Conservation (phyloP, 2,329 filamentous ascomycete genomes). For the Fonsecaea multimorphosa region DNA sequence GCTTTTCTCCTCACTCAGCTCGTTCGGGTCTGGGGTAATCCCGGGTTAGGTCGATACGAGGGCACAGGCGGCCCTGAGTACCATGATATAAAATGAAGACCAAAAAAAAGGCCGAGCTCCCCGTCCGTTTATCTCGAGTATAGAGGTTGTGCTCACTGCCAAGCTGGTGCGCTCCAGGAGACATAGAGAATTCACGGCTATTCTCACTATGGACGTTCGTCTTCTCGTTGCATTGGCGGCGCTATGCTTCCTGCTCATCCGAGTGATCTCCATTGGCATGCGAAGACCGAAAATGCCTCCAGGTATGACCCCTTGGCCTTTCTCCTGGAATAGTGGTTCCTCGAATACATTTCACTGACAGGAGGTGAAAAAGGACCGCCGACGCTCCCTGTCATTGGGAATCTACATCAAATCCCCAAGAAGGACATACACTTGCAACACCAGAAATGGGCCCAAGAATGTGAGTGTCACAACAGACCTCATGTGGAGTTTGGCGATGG, state of each 20-base stretch:
- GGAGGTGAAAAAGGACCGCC: constrained; percentile 47
- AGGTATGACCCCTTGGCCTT: neutral
- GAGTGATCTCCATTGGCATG: neutral
- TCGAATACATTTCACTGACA: neutral
- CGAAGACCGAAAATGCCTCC: constrained; percentile 10
- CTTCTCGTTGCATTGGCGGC: constrained; percentile 26
- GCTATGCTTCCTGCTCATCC: constrained; percentile 1
- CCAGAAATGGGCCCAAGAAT: constrained; percentile 59
- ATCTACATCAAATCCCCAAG: constrained; percentile 54
- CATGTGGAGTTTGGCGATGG: no score
- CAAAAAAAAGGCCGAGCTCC: no score
- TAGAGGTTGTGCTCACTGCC: neutral
- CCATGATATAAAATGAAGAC: no score
- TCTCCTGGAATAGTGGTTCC: no score
- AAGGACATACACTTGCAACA: constrained; percentile 54
- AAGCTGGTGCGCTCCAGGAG: no score
- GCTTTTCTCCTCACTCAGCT: no score
- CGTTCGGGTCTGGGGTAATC: no score
- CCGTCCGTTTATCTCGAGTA: no score
- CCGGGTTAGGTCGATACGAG: no score
- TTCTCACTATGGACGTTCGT: neutral
- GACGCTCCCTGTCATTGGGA: constrained; percentile 55
- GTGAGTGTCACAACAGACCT: constrained; percentile 47
- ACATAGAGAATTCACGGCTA: neutral
- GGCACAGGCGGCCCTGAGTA: no score